Evolutionary conservation across 176 grass and related monocot species (phyloP).

Genomic region (Hordeum marinum): DNA sequence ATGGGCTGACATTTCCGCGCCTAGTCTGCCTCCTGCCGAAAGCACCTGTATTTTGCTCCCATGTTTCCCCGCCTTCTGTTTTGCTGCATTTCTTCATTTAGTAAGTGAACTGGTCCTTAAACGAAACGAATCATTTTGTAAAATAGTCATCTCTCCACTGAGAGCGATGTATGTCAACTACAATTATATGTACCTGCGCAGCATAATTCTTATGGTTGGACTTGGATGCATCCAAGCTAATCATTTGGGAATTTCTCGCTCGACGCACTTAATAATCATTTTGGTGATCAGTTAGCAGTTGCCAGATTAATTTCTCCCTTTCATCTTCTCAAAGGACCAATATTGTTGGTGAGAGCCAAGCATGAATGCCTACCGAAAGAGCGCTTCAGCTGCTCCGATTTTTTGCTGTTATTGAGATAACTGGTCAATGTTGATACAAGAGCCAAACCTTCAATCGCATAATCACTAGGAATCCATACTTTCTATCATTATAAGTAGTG

Average conservation of each 20-base stretch:
- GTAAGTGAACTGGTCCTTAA: background rate
- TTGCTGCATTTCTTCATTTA: background rate
- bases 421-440: background rate
- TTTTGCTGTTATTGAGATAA: background rate
- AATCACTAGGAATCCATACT: background rate
- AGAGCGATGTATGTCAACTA: conserved; percentile 38
- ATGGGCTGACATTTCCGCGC: background rate
- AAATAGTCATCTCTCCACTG: background rate
- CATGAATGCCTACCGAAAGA: too few relatives aligned
- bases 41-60: background rate
- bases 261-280: conserved; percentile 20
- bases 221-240: conserved; percentile 21
- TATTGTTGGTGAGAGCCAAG: background rate
- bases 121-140: background rate
- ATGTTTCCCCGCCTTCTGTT: background rate
- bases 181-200: background rate
- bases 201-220: conserved; percentile 32
- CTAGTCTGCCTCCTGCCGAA: background rate
- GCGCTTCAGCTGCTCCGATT: background rate
- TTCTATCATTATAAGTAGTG: background rate
- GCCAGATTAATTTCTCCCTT: background rate
- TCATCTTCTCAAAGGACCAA: background rate
- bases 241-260: conserved; percentile 14
- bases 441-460: background rate
- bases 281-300: conserved; percentile 15